Evolutionary conservation across 2,329 filamentous ascomycete species (phyloP).

Genomic region (Mycogone perniciosa): DNA sequence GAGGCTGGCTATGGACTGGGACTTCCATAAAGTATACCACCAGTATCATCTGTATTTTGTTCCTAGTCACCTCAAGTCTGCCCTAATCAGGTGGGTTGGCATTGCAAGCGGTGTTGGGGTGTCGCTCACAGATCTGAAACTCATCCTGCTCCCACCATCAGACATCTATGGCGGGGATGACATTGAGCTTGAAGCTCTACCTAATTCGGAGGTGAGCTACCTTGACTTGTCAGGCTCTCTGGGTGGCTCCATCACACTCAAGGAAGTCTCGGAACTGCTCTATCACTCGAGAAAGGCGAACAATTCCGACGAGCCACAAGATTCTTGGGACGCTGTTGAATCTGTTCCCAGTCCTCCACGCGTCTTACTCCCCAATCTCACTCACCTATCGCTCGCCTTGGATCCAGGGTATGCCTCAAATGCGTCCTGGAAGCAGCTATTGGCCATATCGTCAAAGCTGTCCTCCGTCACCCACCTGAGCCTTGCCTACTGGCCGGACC

Average conservation of each 20-base stretch:
- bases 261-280: slow-evolving; percentile 46
- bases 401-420: slow-evolving; percentile 26
- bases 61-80: slow-evolving; percentile 46
- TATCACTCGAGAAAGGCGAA: slow-evolving; percentile 31
- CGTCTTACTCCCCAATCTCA: slow-evolving; percentile 49
- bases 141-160: slow-evolving; percentile 35
- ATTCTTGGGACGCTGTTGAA: slow-evolving; percentile 48
- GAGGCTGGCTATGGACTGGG: slow-evolving; percentile 48
- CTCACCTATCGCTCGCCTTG: slow-evolving; percentile 54
- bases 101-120: slow-evolving; percentile 40
- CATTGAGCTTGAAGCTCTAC: slow-evolving; percentile 18
- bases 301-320: slow-evolving; percentile 30
- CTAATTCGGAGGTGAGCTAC: slow-evolving; percentile 36
- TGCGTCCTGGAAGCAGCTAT: slow-evolving; percentile 53
- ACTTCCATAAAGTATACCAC: slow-evolving; percentile 48
- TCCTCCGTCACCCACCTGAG: slow-evolving; percentile 53
- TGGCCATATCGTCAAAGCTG: slow-evolving; percentile 47
- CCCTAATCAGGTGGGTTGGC: slow-evolving; percentile 46
- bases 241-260: slow-evolving; percentile 45
- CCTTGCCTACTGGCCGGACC: slow-evolving; percentile 56
- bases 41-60: slow-evolving; percentile 50
- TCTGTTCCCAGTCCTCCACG: slow-evolving; percentile 26
- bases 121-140: slow-evolving; percentile 43
- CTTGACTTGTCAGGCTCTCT: slow-evolving; percentile 50
- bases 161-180: slow-evolving; percentile 22